Evolutionary conservation across 352 stramenopile genomes (phyloP).

Genomic region (Phytopythium cucurbitacearum): DNA sequence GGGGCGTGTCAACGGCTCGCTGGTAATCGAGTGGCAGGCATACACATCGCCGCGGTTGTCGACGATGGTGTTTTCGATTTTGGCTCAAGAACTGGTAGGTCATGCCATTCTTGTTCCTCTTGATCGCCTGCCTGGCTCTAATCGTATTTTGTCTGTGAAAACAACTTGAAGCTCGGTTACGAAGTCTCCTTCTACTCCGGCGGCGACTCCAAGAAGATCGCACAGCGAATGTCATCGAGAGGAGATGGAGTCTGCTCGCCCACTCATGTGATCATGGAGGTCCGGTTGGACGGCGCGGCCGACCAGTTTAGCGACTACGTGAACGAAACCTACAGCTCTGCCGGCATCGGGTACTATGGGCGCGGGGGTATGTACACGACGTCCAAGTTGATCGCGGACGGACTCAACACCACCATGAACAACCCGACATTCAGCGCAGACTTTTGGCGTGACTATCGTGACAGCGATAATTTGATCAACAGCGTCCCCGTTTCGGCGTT

Average conservation of each 20-base stretch:
- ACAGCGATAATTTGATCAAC: conserved; percentile 22
- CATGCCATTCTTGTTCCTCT: neutral
- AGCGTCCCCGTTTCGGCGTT: conserved; percentile 18
- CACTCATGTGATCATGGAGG: conserved; percentile 26
- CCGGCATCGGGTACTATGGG: conserved; percentile 35
- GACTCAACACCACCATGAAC: conserved; percentile 9
- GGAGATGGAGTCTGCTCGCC: conserved; percentile 19
- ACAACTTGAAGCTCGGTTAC: conserved; percentile 30
- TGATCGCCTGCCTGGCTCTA: neutral
- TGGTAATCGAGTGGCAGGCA: conserved; percentile 40
- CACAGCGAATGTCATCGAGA: conserved; percentile 40
- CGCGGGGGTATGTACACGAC: conserved; percentile 37
- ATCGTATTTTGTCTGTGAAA: neutral
- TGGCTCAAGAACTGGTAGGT: conserved; percentile 39
- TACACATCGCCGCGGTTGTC: conserved; percentile 37
- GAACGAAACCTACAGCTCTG: conserved; percentile 32
- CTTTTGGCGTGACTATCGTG: conserved; percentile 46
- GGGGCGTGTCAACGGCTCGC: conserved; percentile 27
- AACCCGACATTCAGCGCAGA: conserved; percentile 26
- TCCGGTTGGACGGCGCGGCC: conserved; percentile 8
- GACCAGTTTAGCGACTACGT: conserved; percentile 10
- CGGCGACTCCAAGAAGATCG: conserved; percentile 9
- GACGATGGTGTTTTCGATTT: conserved; percentile 38
- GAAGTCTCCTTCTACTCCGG: conserved; percentile 31
- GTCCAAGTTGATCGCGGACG: conserved; percentile 25